Base-by-base conservation (phyloP, 768 basidiomycete species). In the Phylloporus sp. region DNA sequence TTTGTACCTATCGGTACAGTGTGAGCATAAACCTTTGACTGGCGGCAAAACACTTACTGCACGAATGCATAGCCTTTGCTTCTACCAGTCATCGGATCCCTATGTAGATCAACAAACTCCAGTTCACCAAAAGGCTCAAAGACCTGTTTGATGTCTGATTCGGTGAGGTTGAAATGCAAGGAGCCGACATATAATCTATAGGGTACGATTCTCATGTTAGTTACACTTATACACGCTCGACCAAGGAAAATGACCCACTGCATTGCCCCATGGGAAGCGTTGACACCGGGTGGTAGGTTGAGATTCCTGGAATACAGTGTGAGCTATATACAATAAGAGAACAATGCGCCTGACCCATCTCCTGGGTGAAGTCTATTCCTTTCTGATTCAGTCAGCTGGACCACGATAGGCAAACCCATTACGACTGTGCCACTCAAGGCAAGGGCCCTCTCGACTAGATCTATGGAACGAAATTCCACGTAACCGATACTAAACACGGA, bases 1-100 rank as follows among this genome's bases (percentile, higher is more conserved):
- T 63, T 90, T 90, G 66, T 92, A 94, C 66, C 90, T 93, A 47
- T 22, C 23, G n/a, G 35, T 37, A 42, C 23, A 32, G 13, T 34
- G 18, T 55, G 21, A 50, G 44, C 18, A 41, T 28, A 27, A 28
- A 38, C 22, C 18, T 37, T n/a, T 34, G 15, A 50, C 18, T 14
- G 32, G 18, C 35, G 40, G 24, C 11, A 11, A 14, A 31, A 31
- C 9, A 70, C 84, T 55, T 61, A 98, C 88, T 99, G 95, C 32
- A 99, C 87, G 63, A 98, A 99, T 13, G 91, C 92, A 68, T 95
- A 97, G 29, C 96, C 96, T 67, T 98, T 97, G 71, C 91, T 94
- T 59, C 91, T 82, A 31, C 93, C 93, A 41, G 93, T 93, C 79
- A 82, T 82, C 4, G 90, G 87, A 67, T 97, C 93, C 65, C 88